These are phyloP conservation scores for Thalia dealbata DNA, from an alignment of 176 grass and related monocot genomes.

Conservation along the genomic window DNA sequence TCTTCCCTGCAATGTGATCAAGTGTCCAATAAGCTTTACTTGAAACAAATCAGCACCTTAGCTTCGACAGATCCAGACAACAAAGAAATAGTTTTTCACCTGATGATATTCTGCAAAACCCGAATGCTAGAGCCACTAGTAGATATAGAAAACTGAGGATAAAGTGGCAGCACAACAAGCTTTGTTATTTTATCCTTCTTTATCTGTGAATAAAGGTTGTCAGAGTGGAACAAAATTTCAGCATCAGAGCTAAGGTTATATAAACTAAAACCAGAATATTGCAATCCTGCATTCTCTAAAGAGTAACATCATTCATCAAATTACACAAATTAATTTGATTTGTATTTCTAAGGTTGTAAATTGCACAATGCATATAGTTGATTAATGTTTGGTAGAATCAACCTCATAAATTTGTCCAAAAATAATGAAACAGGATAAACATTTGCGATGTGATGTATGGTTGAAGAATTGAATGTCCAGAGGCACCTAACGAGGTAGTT, in stretches of 20 bases:
- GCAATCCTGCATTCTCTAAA: background rate
- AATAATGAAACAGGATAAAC: background rate
- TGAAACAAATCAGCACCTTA: background rate
- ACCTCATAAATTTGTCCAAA: no score
- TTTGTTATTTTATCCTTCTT: constrained; percentile 91
- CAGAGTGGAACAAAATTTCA: background rate
- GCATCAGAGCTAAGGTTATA: background rate
- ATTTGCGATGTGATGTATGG: background rate
- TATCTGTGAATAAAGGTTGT: constrained; percentile 33
- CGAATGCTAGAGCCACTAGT: constrained; percentile 93
- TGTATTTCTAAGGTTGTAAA: background rate
- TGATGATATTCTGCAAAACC: constrained; percentile 66
- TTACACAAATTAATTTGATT: background rate
- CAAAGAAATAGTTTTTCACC: constrained; percentile 27
- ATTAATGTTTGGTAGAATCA: no score
- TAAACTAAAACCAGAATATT: background rate
- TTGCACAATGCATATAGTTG: background rate
- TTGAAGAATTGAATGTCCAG: background rate
- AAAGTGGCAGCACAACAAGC: constrained; percentile 85
- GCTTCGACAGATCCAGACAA: background rate
- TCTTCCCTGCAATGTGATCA: constrained; percentile 55
- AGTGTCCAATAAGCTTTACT: background rate
- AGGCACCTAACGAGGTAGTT: background rate
- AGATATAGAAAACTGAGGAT: constrained; percentile 98
- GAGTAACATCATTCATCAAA: background rate